Evolutionary conservation across 2,329 filamentous ascomycete species (phyloP), one percentile per base, ranked within the genome.

Genomic region (Dactylella cylindrospora): DNA sequence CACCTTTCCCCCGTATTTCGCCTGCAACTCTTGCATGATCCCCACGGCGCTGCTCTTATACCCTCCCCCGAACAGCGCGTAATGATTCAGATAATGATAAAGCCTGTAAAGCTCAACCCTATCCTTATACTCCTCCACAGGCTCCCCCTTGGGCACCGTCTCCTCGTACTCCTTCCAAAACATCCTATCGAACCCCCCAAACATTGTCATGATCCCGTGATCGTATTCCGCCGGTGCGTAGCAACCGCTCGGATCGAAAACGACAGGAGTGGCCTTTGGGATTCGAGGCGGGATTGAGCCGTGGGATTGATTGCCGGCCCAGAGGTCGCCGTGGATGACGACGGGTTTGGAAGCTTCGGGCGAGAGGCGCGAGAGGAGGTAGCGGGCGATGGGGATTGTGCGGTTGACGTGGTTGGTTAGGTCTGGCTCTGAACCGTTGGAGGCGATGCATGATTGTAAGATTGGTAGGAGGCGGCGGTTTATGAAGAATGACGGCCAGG

Each of bases 131-230:
- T 97, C 90, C 8, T 80, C 82, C 8, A 77, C 79, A 0, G 90
- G 90, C 71, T 95, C 87, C 6, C 85, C 84, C 75, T 86, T 94
- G 0, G 86, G 85, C 39, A 90, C 83, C 19, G 89, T 70, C 31
- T 76, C 72, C 71, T 87, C 81, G 71, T 96, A 97, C 70, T 93
- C 88, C 25, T 78, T 78, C 77, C 86, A 83, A 69, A 95, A 95
- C 0, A 70, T 72, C 0, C 72, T 68, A 0, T 83, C 83, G 72
- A 94, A 95, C 0, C 91, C 91, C 0, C 90, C 90, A 78, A 96
- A 97, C 90, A 96, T 95, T 45, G 80, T 81, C 90, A 96, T 96
- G 67, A 95, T 95, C 0, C 91, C 91, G 46, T 95, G 75, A 67
- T 96, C 91, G 72, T 85, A 96, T 75, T 97, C 91, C 1, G 80